Base-by-base conservation (phyloP, 352 stramenopile genomes). In the Pythium myriotylum region DNA sequence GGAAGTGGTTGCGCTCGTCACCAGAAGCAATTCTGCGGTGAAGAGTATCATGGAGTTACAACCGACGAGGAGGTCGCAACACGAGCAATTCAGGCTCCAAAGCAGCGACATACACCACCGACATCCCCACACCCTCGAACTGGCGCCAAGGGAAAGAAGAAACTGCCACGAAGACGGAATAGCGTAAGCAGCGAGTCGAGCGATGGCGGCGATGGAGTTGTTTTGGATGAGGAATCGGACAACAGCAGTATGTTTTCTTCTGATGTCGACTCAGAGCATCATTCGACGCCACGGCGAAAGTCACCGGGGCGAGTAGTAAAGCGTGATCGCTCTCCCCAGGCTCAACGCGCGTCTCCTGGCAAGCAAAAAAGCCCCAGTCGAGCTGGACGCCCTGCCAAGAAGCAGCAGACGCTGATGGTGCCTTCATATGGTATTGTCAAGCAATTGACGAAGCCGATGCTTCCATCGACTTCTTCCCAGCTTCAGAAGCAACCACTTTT, bases 1-100 rank as follows among this genome's bases (percentile, higher is more conserved):
- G 83, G 79, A 22, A 92, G 83, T 8, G 77, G 76, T 0, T 92
- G 84, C 40, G 54, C 78, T 3, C 74, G 67, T n/a, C 80, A 92
- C 37, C 77, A 88, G 62, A 65, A 67, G 27, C 56, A 73, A n/a
- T 88, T 92, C 47, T 45, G 84, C 23, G 67, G 63, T 4, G 70
- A 78, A 50, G 73, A 76, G 17, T 45, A 65, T 6, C 43, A 70
- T 12, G 20, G 22, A 45, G 40, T 48, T 45, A 60, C 52, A 5
- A 50, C 40, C 23, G 54, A 74, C 14, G 68, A 68, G 8, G 62
- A 69, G 50, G 52, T 40, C 9, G 32, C 14, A 42, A 23, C 14
- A 40, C 29, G 29, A 10, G 10, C 29, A 35, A 20, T 20, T 43
- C 20, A 54, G 33, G 2, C 47, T 17, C 2, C 29, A 5, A 42